A percentile compares a stretch with the other conserved stretches of the same genome.
Conservation (phyloP, 176 grass and related monocot species). For the Cymbopogon citratus region DNA sequence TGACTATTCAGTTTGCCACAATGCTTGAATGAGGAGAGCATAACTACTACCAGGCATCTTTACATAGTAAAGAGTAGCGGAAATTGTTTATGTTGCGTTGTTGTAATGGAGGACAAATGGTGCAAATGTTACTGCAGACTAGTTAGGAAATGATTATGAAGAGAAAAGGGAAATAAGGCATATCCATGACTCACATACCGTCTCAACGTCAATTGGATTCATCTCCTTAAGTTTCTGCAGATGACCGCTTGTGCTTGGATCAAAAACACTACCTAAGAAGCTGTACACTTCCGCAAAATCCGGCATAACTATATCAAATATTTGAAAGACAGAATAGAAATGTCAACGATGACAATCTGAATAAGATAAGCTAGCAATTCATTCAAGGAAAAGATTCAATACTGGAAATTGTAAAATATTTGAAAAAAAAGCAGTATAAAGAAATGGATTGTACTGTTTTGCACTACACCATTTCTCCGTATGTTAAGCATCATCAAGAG, state of each 20-base stretch:
- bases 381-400: background rate
- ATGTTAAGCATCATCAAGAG: background rate
- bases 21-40: constrained; percentile 9
- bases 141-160: background rate
- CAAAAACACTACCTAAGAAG: constrained; percentile 90
- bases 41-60: background rate
- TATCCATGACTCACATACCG: constrained; percentile 45
- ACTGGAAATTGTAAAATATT: background rate
- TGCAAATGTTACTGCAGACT: background rate
- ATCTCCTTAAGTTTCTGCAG: constrained; percentile 97
- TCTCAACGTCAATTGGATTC: constrained; percentile 99
- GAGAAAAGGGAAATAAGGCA: background rate
- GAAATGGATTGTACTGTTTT: background rate
- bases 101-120: constrained; percentile 12
- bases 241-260: constrained; percentile 88
- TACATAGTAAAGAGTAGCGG: background rate
- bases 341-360: background rate
- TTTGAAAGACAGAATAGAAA: background rate
- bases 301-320: constrained; percentile 68
- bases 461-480: background rate
- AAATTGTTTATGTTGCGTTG: background rate
- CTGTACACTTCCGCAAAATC: constrained; percentile 90
- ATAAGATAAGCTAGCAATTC: background rate
- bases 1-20: background rate
- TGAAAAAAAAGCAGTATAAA: background rate